A percentile compares a stretch with the other conserved stretches of the same genome.
These are phyloP conservation scores for Diplodia sapinea DNA, from an alignment of 2,329 filamentous ascomycete genomes.

Conservation along the genomic window DNA sequence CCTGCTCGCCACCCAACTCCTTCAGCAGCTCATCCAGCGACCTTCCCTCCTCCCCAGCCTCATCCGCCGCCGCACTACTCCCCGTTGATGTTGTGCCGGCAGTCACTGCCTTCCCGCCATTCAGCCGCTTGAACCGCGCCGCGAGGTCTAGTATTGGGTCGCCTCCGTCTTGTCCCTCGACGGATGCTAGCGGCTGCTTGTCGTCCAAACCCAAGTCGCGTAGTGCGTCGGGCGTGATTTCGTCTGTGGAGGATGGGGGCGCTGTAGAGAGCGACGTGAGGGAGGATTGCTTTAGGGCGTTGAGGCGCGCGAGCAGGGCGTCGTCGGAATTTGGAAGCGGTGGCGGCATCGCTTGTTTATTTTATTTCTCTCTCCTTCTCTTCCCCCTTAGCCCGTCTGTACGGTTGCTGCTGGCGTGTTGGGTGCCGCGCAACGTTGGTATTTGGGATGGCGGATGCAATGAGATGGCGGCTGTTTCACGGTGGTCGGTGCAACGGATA, in stretches of 20 bases:
- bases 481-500: constrained; percentile 11
- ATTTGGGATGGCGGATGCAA: no score
- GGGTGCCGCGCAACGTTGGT: background rate
- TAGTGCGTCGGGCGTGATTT: constrained; percentile 16
- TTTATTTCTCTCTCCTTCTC: no score
- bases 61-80: background rate
- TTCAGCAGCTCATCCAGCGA: constrained; percentile 55
- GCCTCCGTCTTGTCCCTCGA: constrained; percentile 34
- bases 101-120: background rate
- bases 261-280: constrained; percentile 43
- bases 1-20: constrained; percentile 44
- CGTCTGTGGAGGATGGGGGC: constrained; percentile 31
- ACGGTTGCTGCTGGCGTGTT: background rate
- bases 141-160: constrained; percentile 41
- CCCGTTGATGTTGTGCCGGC: background rate
- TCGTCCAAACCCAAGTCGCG: constrained; percentile 21
- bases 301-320: constrained; percentile 55
- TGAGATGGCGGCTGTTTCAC: background rate
- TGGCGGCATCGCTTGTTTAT: background rate
- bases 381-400: background rate
- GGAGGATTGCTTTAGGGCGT: constrained; percentile 54
- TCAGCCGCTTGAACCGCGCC: constrained; percentile 46
- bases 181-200: constrained; percentile 16
- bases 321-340: constrained; percentile 34
- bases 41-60: constrained; percentile 45